Evolutionary conservation across 2,329 filamentous ascomycete genomes (phyloP).

Genomic region (Ceratocystis diversiconidia): DNA sequence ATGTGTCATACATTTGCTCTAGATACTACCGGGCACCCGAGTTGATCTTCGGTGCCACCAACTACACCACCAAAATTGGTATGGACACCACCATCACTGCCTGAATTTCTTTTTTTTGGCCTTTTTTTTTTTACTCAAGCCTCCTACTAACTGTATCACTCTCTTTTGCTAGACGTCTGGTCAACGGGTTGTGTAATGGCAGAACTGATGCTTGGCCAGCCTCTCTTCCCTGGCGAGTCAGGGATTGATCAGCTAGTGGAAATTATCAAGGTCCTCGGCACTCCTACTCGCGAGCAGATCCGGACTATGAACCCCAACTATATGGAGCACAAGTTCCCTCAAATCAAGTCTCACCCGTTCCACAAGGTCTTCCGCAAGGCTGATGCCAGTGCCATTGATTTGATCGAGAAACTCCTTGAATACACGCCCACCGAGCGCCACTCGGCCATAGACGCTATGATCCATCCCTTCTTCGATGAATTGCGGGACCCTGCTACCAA

Average conservation of each 20-base stretch:
- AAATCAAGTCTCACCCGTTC: slow-evolving; percentile 99
- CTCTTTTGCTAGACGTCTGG: slow-evolving; percentile 78
- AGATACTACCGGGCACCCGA: slow-evolving; percentile 97
- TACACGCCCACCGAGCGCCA: slow-evolving; percentile 95
- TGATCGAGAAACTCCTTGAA: slow-evolving; percentile 86
- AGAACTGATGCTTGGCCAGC: slow-evolving; percentile 95
- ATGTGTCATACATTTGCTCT: slow-evolving; percentile 98
- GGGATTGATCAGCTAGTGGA: slow-evolving; percentile 97
- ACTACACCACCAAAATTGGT: slow-evolving; percentile 99
- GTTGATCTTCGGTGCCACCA: slow-evolving; percentile 95
- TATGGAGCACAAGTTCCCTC: slow-evolving; percentile 99
- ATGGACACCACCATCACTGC: slow-evolving; percentile 27
- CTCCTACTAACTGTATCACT: slow-evolving; percentile 42
- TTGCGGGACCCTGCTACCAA: slow-evolving; percentile 80
- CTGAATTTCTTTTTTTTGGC: neutral
- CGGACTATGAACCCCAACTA: slow-evolving; percentile 99
- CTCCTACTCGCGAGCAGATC: slow-evolving; percentile 92
- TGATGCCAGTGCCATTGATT: slow-evolving; percentile 78
- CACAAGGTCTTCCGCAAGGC: slow-evolving; percentile 98
- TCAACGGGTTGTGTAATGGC: slow-evolving; percentile 99
- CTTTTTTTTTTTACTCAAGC: neutral
- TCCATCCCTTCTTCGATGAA: slow-evolving; percentile 97
- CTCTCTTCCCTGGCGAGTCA: slow-evolving; percentile 93
- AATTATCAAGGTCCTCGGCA: slow-evolving; percentile 98
- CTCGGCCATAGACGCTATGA: slow-evolving; percentile 89